Base-by-base conservation (phyloP, 73 alveolate species). In the Halteria grandinella region DNA sequence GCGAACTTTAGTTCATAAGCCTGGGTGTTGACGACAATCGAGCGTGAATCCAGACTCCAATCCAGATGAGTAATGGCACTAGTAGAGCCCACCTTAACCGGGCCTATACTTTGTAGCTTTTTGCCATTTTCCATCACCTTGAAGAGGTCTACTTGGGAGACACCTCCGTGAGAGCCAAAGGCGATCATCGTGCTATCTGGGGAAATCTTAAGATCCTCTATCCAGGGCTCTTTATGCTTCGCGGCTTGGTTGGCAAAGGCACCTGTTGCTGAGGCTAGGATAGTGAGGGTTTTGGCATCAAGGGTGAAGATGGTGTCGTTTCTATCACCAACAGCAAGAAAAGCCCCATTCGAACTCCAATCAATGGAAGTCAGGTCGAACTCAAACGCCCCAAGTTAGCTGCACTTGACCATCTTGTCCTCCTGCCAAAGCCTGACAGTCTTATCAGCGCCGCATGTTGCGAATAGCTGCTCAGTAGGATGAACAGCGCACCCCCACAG, bases 141-240 rank as follows among this genome's bases (percentile, higher is more conserved):
- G 51, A 92, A 86, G 2, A 95, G 69, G 89, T 96, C 98, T 17
- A 96, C 74, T 77, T 89, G 90, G 41, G 97, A 86, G 45, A 91
- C 91, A 8, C 99, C 98, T 70, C 99, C 97, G 84, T 96, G 99
- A 40, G 99, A 93, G 7, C 99, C 99, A 77, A 82, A 95, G 20
- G 98, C 99, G 7, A 95, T 89, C 69, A 48, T 66, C 21, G 69
- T 63, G 24, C 82, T 57, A 86, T 88, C 89, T 7, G 99, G 99
- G 23, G 98, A 92, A 24, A 91, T 83, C 77, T 96, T 96, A 14
- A 96, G 57, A 82, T 96, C 99, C 88, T 96, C 98, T 39, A 96
- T 76, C 99, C 99, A 96, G 77, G 85, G 89, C 34, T 75, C 48
- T 69, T 83, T 55, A 24, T 86, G 52, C n/a, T n/a, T n/a, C n/a